Evolutionary conservation across 1,284 basidiomycete genomes (phyloP), one percentile per base, ranked within the genome.

Genomic region (Agroathelia rolfsii): DNA sequence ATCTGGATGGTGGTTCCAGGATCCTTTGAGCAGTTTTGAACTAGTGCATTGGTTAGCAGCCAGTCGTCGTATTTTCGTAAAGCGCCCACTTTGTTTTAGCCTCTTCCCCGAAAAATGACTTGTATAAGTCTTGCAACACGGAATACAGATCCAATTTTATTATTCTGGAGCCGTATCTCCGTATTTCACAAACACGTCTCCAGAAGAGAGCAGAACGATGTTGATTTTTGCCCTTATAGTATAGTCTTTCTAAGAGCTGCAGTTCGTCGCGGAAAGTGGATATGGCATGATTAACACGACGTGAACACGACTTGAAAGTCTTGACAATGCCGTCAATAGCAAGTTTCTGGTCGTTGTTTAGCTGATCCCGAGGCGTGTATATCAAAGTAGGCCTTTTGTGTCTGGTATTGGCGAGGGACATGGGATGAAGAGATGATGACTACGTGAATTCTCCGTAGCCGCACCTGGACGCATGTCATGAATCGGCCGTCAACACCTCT

Each of bases 201-300:
- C 80, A 85, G 49, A 81, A 84, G 7, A 83, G 53, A 18, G 82
- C 68, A 11, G 62, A 50, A 17, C 76, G 70, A 47, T 87, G 84
- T 47, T 87, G 81, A 45, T 84, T 86, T 48, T 80, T 82, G 38
- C 72, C 72, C 46, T 83, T 83, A 56, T 87, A 87, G 49, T 76
- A 79, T 1, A 86, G 46, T 39, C 78, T 63, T 44, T 78, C 72
- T 17, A 85, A 56, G 15, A 81, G 48, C 32, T 65, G 64, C 10
- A 73, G 48, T 44, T 87, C 83, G 24, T 70, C 65, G 3, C 54
- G 49, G 33, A 72, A 65, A 12, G 55, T 48, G 22, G 55, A 48
- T 24, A 72, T 43, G 12, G 59, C 53, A 17, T 59, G 47, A 30
- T 66, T 64, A 6, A 81, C 56, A 22, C 64, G 64, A 27, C 75